Base-by-base conservation (phyloP, 2,329 filamentous ascomycete species). In the Cordyceps cateniannulata region DNA sequence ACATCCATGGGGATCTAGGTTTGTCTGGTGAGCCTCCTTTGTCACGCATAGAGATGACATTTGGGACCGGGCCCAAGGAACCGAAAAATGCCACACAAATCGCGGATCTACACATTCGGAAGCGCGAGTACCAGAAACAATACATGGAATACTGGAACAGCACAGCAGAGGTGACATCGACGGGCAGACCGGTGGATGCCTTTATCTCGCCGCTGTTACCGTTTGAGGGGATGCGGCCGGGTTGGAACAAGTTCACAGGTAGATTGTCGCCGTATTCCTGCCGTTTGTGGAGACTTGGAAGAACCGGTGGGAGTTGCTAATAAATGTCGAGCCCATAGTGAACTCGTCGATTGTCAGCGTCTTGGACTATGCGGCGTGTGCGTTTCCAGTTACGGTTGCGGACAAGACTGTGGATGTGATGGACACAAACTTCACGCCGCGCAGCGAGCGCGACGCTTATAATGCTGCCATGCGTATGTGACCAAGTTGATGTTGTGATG, bases 191-290 rank as follows among this genome's bases (percentile, higher is more conserved):
- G 2, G 50, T 71, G 5, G 70, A 72, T 42, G 76, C 69, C 6
- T 55, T 79, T 24, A 72, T 79, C 56, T 70, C 69, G n/a, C 72
- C 77, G 4, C 62, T 72, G 73, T 75, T 14, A 71, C 75, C 9
- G 73, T 73, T 55, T 70, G 76, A 2, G 76, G 76, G 0, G 71
- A 72, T n/a, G 1, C 67, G 71, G 18, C 75, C 73, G 5, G 63
- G 64, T 1, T 65, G 69, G 60, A 74, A 71, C 62, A 65, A 64
- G 10, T 60, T 45, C 22, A 47, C 42, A 22, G 47, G 57, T 60
- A 24, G 27, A 53, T 10, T 35, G 5, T 5, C 5, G 24, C 40
- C 4, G 12, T 5, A 24, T 3, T 22, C 20, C 4, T 38, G 16
- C 32, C n/a, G 10, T 9, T 40, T 4, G 38, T 4, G 38, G 16